Evolutionary conservation across 345 rosid species (phyloP).

Genomic region (Rhizophora apiculata): DNA sequence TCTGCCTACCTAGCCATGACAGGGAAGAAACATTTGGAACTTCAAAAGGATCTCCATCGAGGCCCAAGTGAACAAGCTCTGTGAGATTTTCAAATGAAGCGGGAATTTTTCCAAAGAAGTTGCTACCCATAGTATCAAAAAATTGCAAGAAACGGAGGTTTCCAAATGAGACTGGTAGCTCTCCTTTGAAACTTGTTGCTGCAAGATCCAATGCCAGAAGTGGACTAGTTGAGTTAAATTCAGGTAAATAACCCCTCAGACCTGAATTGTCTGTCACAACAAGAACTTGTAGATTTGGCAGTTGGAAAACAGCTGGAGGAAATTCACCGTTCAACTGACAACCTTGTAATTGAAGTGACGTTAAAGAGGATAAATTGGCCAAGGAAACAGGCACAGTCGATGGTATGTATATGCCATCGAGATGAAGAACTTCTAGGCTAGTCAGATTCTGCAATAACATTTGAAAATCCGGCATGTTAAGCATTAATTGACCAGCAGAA

Average conservation of each 20-base stretch:
- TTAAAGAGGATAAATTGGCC: too few species aligned
- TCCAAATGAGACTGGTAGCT: neutral
- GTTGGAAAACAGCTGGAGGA: too few species aligned
- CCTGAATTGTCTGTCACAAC: neutral
- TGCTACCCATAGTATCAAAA: neutral
- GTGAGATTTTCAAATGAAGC: neutral
- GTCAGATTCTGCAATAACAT: too few species aligned
- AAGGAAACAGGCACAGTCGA: too few species aligned
- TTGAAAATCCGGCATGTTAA: too few species aligned
- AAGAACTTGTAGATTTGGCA: neutral
- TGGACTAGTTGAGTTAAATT: neutral
- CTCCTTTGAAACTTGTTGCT: neutral
- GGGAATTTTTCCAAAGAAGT: neutral
- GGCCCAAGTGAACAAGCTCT: neutral
- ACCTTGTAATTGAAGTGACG: too few species aligned
- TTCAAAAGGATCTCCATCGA: neutral
- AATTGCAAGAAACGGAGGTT: neutral
- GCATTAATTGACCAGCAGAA: too few species aligned
- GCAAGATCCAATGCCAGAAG: neutral
- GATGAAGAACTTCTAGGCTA: too few species aligned
- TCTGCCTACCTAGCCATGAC: too few species aligned
- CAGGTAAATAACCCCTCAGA: neutral
- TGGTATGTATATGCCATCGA: too few species aligned
- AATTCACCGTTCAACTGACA: too few species aligned
- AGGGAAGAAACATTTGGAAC: too few species aligned